Evolutionary conservation across 2,329 filamentous ascomycete species (phyloP), one percentile per base, ranked within the genome.

Genomic region (Elsinoe perseae): DNA sequence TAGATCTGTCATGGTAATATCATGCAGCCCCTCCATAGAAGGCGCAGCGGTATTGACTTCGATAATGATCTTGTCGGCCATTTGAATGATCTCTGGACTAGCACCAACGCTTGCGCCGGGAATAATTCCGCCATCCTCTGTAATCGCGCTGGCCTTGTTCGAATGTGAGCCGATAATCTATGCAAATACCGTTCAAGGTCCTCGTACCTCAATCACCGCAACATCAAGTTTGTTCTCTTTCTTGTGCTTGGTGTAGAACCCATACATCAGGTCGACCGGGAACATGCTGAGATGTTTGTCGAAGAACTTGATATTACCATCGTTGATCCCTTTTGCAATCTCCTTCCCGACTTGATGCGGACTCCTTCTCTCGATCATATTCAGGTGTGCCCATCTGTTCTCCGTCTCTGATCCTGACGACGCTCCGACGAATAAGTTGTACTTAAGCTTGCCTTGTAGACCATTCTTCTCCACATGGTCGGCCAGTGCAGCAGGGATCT

Each of bases 211-310:
- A 14, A 95, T 85, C 43, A 95, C 85, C 0, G 85, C 87, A 0
- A 95, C 88, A 65, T 95, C 89, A 27, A 95, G 76, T 54, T 81
- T 84, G 67, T 86, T 87, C 60, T 80, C 80, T 4, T 83, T 79
- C 67, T 85, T 85, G 69, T 95, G 80, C 70, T 89, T 84, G 10
- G 89, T 95, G 75, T 95, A 95, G 65, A 66, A 72, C 50, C 72
- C 74, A 69, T 93, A 93, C 70, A 92, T 86, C 61, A 95, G 76
- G 68, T 95, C 89, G 36, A 85, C 80, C 3, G 89, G 89, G 70
- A 95, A 95, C 89, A 95, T 95, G 72, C 85, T 90, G 68, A 95
- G 71, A 75, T 95, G 89, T 76, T 95, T 95, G 71, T 95, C 89
- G 69, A 95, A 95, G 73, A 95, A 95, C 61, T 92, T 84, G 73